These are phyloP conservation scores for Fusarium sterilihyphosum DNA, from an alignment of 2,329 filamentous ascomycete species.

Conservation along the genomic window DNA sequence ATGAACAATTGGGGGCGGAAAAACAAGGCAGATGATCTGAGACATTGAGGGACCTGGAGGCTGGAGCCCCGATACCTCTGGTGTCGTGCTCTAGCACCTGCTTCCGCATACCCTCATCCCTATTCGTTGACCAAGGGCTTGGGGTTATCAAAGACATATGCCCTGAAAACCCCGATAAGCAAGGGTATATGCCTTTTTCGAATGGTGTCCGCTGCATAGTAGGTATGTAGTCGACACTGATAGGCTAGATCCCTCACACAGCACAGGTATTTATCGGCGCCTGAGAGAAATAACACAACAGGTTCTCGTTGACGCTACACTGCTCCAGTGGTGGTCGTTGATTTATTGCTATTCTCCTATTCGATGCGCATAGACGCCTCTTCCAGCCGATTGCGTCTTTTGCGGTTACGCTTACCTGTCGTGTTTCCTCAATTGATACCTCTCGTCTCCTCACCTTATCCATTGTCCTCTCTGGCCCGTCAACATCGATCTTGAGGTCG, in stretches of 20 bases:
- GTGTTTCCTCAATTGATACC: slow-evolving; percentile 7
- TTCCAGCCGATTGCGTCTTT: slow-evolving; percentile 6
- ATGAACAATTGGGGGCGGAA: not conserved
- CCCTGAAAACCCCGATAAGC: slow-evolving; percentile 23
- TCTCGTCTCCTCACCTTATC: slow-evolving; percentile 17
- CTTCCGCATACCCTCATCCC: slow-evolving; percentile 16
- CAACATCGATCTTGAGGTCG: not conserved
- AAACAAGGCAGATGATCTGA: slow-evolving; percentile 15
- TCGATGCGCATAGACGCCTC: not conserved
- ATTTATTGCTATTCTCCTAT: slow-evolving; percentile 5
- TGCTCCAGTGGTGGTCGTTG: not conserved
- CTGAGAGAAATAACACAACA: slow-evolving; percentile 12
- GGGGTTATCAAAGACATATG: slow-evolving; percentile 5
- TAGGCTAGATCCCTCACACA: not conserved
- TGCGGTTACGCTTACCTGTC: not conserved
- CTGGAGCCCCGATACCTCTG: not conserved
- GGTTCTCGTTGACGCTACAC: not conserved
- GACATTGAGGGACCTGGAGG: slow-evolving; percentile 7
- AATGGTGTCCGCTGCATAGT: slow-evolving; percentile 20
- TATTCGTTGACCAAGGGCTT: slow-evolving; percentile 27
- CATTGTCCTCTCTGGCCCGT: not conserved
- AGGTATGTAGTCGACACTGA: slow-evolving; percentile 6
- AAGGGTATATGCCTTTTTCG: slow-evolving; percentile 16
- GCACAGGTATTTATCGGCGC: not conserved
- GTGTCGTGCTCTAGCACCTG: slow-evolving; percentile 27